phyloP scores from a whole-genome alignment of 345 rosid species.

The Microthlaspi erraticum region DNA sequence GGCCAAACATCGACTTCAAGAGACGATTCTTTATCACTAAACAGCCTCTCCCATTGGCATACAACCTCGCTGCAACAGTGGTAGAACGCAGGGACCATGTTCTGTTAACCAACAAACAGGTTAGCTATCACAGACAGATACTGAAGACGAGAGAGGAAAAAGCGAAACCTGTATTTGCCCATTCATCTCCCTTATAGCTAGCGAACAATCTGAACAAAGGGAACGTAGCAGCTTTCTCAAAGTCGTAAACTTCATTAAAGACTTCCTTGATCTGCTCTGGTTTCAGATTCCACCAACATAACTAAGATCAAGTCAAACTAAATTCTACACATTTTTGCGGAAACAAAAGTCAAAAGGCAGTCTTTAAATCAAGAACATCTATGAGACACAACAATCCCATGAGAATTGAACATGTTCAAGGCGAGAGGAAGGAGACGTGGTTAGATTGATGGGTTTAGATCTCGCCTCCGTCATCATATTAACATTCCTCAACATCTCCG shows the following conservation, averaged over 20 bases:
- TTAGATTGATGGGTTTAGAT: slow-evolving; percentile 44
- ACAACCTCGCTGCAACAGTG: slow-evolving; percentile 43
- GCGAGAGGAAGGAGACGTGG: slow-evolving; percentile 50
- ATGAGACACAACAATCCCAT: slow-evolving; percentile 37
- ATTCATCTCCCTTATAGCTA: slow-evolving; percentile 48
- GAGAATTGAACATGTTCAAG: slow-evolving; percentile 38
- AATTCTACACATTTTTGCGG: no score
- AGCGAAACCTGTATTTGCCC: slow-evolving; percentile 55
- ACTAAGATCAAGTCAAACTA: slow-evolving; percentile 19
- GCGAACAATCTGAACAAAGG: slow-evolving; percentile 42
- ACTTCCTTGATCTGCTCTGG: slow-evolving; percentile 52
- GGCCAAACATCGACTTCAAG: slow-evolving; percentile 50
- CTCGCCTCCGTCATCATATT: slow-evolving; percentile 39
- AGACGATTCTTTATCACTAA: slow-evolving; percentile 31
- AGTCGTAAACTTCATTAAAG: slow-evolving; percentile 43
- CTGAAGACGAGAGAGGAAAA: background rate
- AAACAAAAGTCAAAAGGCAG: no score
- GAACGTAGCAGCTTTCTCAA: slow-evolving; percentile 38
- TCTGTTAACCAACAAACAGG: slow-evolving; percentile 12
- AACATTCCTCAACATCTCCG: slow-evolving; percentile 50
- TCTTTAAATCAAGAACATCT: background rate
- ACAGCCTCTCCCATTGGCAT: slow-evolving; percentile 39
- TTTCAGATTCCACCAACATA: slow-evolving; percentile 38
- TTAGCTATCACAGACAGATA: background rate
- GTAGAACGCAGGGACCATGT: slow-evolving; percentile 48